These are phyloP conservation scores for Salvia rosmarinus DNA, from an alignment of 257 asterid genomes.

Conservation along the genomic window DNA sequence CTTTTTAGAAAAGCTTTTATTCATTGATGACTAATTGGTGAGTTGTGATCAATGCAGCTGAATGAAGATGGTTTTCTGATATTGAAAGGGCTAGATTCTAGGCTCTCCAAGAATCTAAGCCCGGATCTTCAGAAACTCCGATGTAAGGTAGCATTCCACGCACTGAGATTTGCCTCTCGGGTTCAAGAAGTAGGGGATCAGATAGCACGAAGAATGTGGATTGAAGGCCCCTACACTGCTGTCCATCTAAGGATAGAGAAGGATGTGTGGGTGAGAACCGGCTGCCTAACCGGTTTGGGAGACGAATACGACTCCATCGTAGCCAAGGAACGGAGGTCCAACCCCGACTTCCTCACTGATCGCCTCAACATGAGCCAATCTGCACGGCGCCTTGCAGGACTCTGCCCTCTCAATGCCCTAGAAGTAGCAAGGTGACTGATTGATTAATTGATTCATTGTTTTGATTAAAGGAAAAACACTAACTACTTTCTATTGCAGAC, in stretches of 20 bases:
- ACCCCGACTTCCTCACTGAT: constrained; percentile 57
- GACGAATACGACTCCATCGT: constrained; percentile 42
- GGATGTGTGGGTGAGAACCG: constrained; percentile 70
- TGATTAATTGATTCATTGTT: no score
- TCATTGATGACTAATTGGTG: background rate
- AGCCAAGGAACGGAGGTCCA: constrained; percentile 45
- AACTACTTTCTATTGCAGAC: constrained; percentile 39
- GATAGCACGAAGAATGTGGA: constrained; percentile 71
- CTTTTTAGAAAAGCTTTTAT: no score
- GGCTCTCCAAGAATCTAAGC: constrained; percentile 67
- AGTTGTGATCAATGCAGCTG: constrained; percentile 40
- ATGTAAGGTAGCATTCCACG: constrained; percentile 74
- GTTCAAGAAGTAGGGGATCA: constrained; percentile 53
- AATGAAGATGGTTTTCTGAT: constrained; percentile 63
- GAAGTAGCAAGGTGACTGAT: constrained; percentile 49
- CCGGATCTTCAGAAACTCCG: constrained; percentile 70
- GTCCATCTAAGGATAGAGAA: constrained; percentile 64
- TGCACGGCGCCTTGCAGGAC: constrained; percentile 57
- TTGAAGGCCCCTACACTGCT: constrained; percentile 65
- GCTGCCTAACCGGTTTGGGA: constrained; percentile 60
- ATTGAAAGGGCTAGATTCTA: constrained; percentile 64
- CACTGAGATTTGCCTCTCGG: constrained; percentile 57
- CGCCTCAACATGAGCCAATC: constrained; percentile 48
- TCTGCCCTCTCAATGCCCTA: constrained; percentile 63
- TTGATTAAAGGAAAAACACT: no score